Evolutionary conservation across 345 rosid species (phyloP), one percentile per base, ranked within the genome.

Genomic region (Corymbia maculata): DNA sequence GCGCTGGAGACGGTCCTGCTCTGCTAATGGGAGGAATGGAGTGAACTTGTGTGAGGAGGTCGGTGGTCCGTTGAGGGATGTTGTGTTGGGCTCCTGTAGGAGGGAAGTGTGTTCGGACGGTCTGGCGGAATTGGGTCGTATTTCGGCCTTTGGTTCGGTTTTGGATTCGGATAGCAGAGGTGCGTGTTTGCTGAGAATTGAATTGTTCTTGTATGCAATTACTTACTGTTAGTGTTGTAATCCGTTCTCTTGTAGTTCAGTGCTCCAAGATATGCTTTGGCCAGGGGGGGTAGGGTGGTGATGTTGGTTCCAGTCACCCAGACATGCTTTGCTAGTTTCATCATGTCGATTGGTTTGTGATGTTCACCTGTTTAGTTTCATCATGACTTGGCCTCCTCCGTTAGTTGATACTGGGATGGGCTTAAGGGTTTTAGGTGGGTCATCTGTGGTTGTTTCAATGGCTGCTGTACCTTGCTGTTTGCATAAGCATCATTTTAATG

Each of bases 61-160:
- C 2, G 82, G 82, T 36, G 82, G 82, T 44, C 47, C 47, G 21
- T 44, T 70, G 2, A 70, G 82, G 82, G 94, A 93, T 85, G 85
- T 93, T 86, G 84, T 90, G 90, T 95, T 93, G 68, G 96, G 98
- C 70, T 97, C 98, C 7, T 98, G 99, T 91, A 90, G 97, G 66
- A 95, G 94, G 90, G 99, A 98, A 90, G 94, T 97, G 86, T 92
- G 94, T 87, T 94, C 94, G 6, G 98, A 95, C 51, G 86, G 92
- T 87, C 88, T 89, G 85, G 89, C 92, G 86, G 94, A 93, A 85
- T 86, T 89, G 89, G 92, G 91, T 52, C 93, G 89, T 86, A 88
- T 91, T 90, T 88, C 91, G 90, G 88, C 91, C 4, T 70, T 91
- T 50, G 87, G 86, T 79, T 86, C 89, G 10, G 70, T 90, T 79